A percentile compares a stretch with the other conserved stretches of the same genome.
Evolutionary conservation across 2,329 filamentous ascomycete genomes (phyloP).

Genomic region (Tolypocladium amazonense): DNA sequence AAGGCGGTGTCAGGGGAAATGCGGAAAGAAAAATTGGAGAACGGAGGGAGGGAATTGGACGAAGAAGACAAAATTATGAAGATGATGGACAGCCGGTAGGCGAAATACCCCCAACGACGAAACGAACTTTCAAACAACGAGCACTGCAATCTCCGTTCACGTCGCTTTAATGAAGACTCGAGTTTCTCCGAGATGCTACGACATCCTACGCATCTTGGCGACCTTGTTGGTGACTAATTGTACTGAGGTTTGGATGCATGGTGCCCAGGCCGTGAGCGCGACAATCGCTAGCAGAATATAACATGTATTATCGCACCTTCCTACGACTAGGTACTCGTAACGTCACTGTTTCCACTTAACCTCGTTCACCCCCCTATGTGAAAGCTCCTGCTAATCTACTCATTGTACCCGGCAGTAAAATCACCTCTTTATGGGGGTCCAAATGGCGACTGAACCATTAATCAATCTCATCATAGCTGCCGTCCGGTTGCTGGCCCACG

Average conservation of each 20-base stretch:
- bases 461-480: too few species aligned
- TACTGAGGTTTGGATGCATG: background rate
- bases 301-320: too few species aligned
- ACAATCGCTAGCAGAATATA: background rate
- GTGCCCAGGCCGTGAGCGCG: too few species aligned
- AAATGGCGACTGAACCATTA: too few species aligned
- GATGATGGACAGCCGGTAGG: slow-evolving; percentile 20
- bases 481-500: too few species aligned
- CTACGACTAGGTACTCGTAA: too few species aligned
- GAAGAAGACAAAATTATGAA: slow-evolving; percentile 35
- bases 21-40: slow-evolving; percentile 33
- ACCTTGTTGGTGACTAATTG: background rate
- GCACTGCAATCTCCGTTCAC: background rate
- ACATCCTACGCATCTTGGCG: background rate
- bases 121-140: background rate
- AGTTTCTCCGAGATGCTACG: background rate
- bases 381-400: too few species aligned
- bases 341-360: too few species aligned
- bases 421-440: too few species aligned
- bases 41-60: slow-evolving; percentile 19
- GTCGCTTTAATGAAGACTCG: background rate
- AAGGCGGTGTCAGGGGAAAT: slow-evolving; percentile 50
- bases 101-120: background rate
- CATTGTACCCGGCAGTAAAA: too few species aligned
- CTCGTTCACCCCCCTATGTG: background rate